Conservation (phyloP, 2,329 filamentous ascomycete genomes). For the Fusarium lyarnte region DNA sequence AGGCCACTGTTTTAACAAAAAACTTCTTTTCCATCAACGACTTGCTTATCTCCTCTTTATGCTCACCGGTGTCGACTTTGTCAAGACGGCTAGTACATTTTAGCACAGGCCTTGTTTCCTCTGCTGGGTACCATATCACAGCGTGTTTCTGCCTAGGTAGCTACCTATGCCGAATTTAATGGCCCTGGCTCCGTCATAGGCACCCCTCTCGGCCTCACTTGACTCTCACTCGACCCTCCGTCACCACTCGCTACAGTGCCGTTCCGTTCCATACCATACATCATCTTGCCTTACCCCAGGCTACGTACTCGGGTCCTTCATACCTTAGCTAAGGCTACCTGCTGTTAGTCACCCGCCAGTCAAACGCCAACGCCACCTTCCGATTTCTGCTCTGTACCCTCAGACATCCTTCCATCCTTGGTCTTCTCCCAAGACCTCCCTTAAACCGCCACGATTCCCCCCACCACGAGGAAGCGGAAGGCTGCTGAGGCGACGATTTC, state of each 20-base stretch:
- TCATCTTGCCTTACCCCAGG: conserved; percentile 1
- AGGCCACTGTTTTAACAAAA: background rate
- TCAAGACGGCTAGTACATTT: background rate
- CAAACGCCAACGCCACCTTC: conserved; percentile 35
- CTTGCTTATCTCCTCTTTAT: background rate
- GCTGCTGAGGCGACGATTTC: conserved; percentile 71
- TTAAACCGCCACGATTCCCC: conserved; percentile 65
- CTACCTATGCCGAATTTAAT: conserved; percentile 20
- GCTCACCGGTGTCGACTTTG: background rate
- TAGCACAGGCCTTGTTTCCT: background rate
- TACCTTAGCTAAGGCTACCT: conserved; percentile 1
- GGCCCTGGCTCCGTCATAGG: conserved; percentile 34
- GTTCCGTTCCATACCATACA: background rate
- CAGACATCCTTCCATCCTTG: conserved; percentile 21
- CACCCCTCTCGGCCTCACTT: conserved; percentile 35
- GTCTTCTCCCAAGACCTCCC: conserved; percentile 16
- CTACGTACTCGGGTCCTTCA: conserved; percentile 3
- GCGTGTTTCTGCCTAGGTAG: conserved; percentile 20
- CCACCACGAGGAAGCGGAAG: conserved; percentile 68
- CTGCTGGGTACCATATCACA: background rate
- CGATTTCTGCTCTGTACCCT: conserved; percentile 26
- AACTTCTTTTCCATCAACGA: background rate
- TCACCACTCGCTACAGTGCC: conserved; percentile 20
- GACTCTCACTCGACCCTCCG: conserved; percentile 31
- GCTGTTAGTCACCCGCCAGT: conserved; percentile 32